These are phyloP conservation scores for Citrullus colocynthis DNA, from an alignment of 306 rosid genomes.

Conservation along the genomic window DNA sequence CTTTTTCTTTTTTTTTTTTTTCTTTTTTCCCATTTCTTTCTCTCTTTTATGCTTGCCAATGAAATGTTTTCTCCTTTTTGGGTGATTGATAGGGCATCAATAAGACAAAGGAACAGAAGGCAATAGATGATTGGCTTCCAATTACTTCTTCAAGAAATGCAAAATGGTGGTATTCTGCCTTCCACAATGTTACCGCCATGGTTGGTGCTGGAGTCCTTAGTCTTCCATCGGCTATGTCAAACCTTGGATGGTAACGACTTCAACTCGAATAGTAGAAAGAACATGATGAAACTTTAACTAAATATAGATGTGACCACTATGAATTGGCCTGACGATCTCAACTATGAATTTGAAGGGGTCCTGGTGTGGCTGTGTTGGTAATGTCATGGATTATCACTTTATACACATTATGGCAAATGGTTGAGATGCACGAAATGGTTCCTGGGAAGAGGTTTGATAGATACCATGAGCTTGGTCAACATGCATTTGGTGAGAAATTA, in stretches of 20 bases:
- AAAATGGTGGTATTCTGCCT: conserved; percentile 63
- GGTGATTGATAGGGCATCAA: neutral
- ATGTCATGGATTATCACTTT: conserved; percentile 46
- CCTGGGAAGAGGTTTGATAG: conserved; percentile 47
- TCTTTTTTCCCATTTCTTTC: neutral
- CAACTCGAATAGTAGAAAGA: neutral
- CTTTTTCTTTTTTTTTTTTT: neutral
- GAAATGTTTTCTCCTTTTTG: neutral
- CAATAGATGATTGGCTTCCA: conserved; percentile 51
- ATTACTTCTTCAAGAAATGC: conserved; percentile 45
- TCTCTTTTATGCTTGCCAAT: neutral
- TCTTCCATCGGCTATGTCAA: conserved; percentile 47
- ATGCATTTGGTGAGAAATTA: conserved; percentile 47
- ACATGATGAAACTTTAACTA: neutral
- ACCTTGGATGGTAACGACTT: conserved; percentile 35
- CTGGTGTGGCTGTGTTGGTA: conserved; percentile 47
- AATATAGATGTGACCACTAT: neutral
- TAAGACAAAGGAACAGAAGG: conserved; percentile 20
- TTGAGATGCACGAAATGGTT: conserved; percentile 54
- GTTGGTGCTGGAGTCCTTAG: conserved; percentile 62
- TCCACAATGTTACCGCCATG: conserved; percentile 65
- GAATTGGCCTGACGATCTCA: neutral
- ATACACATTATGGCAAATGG: conserved; percentile 61
- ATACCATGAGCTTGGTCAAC: conserved; percentile 46
- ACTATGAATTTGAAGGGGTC: conserved; percentile 46